Evolutionary conservation across 345 rosid species (phyloP).

Genomic region (Lepidium africanum): DNA sequence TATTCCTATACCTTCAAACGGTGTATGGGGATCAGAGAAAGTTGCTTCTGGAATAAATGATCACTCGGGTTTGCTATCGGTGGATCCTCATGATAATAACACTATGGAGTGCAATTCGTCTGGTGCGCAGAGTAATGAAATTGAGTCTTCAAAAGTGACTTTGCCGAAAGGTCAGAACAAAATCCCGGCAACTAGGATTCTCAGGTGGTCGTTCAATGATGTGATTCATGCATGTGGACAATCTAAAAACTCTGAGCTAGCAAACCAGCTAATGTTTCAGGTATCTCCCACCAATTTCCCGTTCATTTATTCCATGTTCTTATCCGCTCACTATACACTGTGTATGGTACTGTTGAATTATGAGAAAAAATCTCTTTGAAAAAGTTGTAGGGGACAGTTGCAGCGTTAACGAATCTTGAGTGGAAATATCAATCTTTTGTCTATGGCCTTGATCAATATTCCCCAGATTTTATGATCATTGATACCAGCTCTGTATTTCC

Average conservation of each 20-base stretch:
- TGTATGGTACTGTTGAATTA: background rate
- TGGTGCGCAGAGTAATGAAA: constrained; percentile 18
- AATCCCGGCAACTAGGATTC: constrained; percentile 24
- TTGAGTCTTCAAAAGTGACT: constrained; percentile 13
- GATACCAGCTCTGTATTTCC: background rate
- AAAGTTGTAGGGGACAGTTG: background rate
- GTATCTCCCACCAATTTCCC: constrained; percentile 26
- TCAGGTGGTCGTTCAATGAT: constrained; percentile 53
- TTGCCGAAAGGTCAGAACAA: constrained; percentile 13
- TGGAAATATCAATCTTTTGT: background rate
- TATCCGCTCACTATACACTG: background rate
- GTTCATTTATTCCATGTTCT: background rate
- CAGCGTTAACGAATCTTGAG: background rate
- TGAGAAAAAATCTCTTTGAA: background rate
- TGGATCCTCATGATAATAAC: constrained; percentile 19
- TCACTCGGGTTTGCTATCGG: constrained; percentile 9
- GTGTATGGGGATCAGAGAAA: constrained; percentile 32
- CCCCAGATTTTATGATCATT: background rate
- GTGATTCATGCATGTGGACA: constrained; percentile 61
- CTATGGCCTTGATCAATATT: background rate
- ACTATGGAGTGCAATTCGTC: constrained; percentile 11
- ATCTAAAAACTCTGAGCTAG: constrained; percentile 46
- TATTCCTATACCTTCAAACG: constrained; percentile 56
- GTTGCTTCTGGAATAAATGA: constrained; percentile 26
- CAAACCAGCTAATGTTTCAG: constrained; percentile 67